Percentiles rank a stretch among this genome's conserved stretches.
Evolutionary conservation across 257 asterid genomes (phyloP).

Genomic region (Solanum sejunctum): DNA sequence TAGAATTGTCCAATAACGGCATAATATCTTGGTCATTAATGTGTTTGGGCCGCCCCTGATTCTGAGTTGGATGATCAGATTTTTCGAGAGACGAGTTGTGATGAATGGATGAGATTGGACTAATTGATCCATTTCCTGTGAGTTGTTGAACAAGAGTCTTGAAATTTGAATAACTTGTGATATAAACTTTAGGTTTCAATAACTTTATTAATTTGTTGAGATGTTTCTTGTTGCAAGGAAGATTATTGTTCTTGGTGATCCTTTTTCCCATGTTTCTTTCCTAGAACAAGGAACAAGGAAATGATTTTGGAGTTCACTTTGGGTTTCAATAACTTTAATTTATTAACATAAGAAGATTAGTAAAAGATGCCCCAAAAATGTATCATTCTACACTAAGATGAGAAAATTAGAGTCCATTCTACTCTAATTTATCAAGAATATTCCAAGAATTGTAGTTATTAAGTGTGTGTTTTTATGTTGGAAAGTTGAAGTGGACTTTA

Average conservation of each 20-base stretch:
- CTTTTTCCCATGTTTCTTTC: slow-evolving; percentile 25
- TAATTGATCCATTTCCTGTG: slow-evolving; percentile 22
- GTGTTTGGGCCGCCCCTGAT: not conserved
- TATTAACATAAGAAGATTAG: not conserved
- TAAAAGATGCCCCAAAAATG: slow-evolving; percentile 32
- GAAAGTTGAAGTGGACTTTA: not conserved
- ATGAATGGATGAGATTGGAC: not conserved
- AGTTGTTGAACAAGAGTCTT: slow-evolving; percentile 41
- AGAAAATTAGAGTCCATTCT: slow-evolving; percentile 5
- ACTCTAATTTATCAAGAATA: slow-evolving; percentile 3
- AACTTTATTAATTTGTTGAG: slow-evolving; percentile 20
- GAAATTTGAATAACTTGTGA: slow-evolving; percentile 33
- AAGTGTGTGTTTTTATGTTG: not conserved
- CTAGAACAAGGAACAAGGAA: too few relatives aligned
- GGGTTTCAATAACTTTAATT: too few relatives aligned
- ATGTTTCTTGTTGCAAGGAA: slow-evolving; percentile 14
- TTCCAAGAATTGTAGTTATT: slow-evolving; percentile 20
- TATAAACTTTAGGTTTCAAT: slow-evolving; percentile 34
- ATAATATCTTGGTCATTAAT: too few relatives aligned
- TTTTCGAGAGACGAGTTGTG: not conserved
- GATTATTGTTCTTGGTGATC: slow-evolving; percentile 10
- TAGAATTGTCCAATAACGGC: not conserved
- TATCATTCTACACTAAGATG: slow-evolving; percentile 3
- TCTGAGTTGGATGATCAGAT: not conserved
- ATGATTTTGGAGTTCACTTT: too few relatives aligned